Evolutionary conservation across 1,284 basidiomycete genomes (phyloP), one percentile per base, ranked within the genome.

Genomic region (Neotropicomus parvogracilis): DNA sequence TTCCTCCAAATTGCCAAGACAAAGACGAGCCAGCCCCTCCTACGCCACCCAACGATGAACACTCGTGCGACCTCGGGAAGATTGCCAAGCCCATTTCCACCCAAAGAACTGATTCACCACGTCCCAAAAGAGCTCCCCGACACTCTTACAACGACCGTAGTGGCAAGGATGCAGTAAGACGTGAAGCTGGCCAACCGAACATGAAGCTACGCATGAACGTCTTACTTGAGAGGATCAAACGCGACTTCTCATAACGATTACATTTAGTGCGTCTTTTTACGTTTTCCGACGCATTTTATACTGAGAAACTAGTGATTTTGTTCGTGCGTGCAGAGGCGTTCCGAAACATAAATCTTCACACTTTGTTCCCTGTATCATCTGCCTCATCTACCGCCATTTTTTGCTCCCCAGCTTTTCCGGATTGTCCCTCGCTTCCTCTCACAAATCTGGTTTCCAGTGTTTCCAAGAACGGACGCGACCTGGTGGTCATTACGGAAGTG

Each of bases 141-240:
- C 33, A 24, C 28, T 14, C 32, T 36, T 50, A 38, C 26, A 17
- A 39, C 12, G 46, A 47, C 37, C 48, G 50, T 28, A 53, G 56
- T 37, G 53, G 57, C 24, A 57, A 58, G 34, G 59, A 59, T 32
- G 49, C 59, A 24, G 49, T 50, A 14, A 32, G 50, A 40, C 43
- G 58, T 44, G 69, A 71, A 32, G 63, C 75, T 56, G 69, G 82
- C 6, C 88, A 89, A 58, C 87, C 87, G 10, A 78, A 88, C 59
- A 90, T 90, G 88, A 83, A 81, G 55, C 62, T 84, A 47, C 78
- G 87, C 21, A 90, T 90, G 87, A 77, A 79, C 54, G 80, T 77
- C n/a, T 75, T 90, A 73, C 74, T 90, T 38, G 83, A 85, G 59
- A 83, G 81, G 62, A 88, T 89, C 54, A 85, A 86, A 65, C 77